Base-by-base conservation (phyloP, 768 basidiomycete genomes). In the Lyophyllum decastes region DNA sequence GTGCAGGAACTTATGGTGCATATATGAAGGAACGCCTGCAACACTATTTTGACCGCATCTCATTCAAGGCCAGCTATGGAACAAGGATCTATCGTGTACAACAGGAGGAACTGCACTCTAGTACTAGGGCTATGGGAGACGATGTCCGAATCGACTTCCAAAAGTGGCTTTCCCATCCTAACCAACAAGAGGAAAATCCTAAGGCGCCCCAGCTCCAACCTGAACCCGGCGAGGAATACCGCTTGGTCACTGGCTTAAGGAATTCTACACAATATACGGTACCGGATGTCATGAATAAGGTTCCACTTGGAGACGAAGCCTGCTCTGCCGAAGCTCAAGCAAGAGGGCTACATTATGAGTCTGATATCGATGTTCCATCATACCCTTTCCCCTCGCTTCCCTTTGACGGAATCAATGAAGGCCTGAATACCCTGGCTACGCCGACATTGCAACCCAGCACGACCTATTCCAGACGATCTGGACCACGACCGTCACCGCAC, bases 11-110 rank as follows among this genome's bases (percentile, higher is more conserved):
- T 9, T 86, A 87, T 65, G 73, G 72, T 58, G 70, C 73, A 49
- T 76, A 78, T 61, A 85, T 84, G 84, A 72, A 78, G 52, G 73
- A 78, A 50, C 79, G 75, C 61, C 70, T 73, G 22, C 73, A 73
- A 55, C 69, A 75, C 27, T 84, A 81, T 66, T 84, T 76, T 57
- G 78, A 84, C 54, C 73, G 74, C 11, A 68, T 82, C 45, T 57
- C 69, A 46, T 62, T 64, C 27, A 58, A 53, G 52, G 38, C 54
- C 3, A 34, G 38, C 46, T 54, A 58, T 45, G 25, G 49, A 49
- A 44, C 55, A 52, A 59, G 35, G 16, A 46, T 33, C 21, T 46
- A 49, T 30, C 45, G 34, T 19, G 57, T 25, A 24, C n/a, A n/a
- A n/a, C 34, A 44, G 19, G 46, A 21, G 6, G 33, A 43, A 35